Evolutionary conservation across 257 asterid species (phyloP).

Genomic region (Avicennia marina): DNA sequence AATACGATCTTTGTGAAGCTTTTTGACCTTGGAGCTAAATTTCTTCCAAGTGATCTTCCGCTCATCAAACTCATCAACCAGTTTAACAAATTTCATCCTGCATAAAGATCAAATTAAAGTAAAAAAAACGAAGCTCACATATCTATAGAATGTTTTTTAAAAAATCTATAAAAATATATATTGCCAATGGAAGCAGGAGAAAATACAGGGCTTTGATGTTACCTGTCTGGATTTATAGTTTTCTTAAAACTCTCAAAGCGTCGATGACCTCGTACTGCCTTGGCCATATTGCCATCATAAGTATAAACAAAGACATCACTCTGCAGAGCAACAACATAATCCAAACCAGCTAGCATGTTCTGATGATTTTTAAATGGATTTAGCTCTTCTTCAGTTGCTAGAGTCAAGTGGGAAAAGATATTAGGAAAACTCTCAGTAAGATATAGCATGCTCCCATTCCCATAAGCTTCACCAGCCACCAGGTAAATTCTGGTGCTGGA

Average conservation of each 20-base stretch:
- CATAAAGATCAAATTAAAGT: conserved; percentile 13
- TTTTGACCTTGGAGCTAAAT: conserved; percentile 67
- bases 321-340: conserved; percentile 81
- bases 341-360: conserved; percentile 96
- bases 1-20: conserved; percentile 57
- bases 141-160: too few species aligned
- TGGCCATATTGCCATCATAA: conserved; percentile 96
- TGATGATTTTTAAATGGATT: conserved; percentile 74
- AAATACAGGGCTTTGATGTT: not conserved
- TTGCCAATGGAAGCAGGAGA: not conserved
- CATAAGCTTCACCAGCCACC: conserved; percentile 96
- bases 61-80: conserved; percentile 73
- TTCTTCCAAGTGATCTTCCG: conserved; percentile 78
- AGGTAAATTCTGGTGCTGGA: conserved; percentile 74
- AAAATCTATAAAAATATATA: too few species aligned
- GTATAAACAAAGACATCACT: conserved; percentile 86
- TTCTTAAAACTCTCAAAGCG: conserved; percentile 88
- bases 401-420: conserved; percentile 71
- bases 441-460: conserved; percentile 85
- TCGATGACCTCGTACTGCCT: conserved; percentile 97
- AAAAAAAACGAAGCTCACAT: not conserved
- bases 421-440: conserved; percentile 71
- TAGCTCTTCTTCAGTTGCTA: conserved; percentile 66
- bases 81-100: conserved; percentile 79
- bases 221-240: conserved; percentile 88